A percentile compares a stretch with the other conserved stretches of the same genome.
Evolutionary conservation across 2,329 filamentous ascomycete species (phyloP).

Genomic region (Chaetomiaceae sp.): DNA sequence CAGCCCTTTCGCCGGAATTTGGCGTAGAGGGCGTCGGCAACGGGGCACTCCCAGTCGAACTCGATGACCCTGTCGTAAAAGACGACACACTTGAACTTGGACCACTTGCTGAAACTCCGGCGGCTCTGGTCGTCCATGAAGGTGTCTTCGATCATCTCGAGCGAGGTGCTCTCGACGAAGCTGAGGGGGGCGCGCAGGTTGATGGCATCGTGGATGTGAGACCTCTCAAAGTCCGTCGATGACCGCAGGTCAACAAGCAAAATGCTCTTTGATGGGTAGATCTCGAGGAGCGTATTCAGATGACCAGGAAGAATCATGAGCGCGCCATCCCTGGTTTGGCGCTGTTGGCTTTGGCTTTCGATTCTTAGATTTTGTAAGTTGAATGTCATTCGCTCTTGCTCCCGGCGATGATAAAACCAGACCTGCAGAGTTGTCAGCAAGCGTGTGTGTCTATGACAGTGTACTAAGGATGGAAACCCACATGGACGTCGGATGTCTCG

Average conservation of each 20-base stretch:
- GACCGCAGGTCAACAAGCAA: conserved; percentile 49
- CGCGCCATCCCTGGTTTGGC: conserved; percentile 31
- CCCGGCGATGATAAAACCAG: conserved; percentile 52
- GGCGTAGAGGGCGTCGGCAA: conserved; percentile 40
- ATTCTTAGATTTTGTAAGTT: conserved; percentile 42
- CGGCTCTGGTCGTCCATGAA: conserved; percentile 46
- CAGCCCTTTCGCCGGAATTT: conserved; percentile 46
- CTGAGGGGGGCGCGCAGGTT: conserved; percentile 47
- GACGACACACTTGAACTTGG: conserved; percentile 43
- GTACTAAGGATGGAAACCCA: conserved; percentile 27
- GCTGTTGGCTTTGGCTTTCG: conserved; percentile 34
- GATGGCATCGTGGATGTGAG: conserved; percentile 48
- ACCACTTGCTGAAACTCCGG: conserved; percentile 43
- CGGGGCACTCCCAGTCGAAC: conserved; percentile 46
- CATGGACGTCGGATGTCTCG: conserved; percentile 46
- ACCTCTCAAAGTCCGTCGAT: conserved; percentile 42
- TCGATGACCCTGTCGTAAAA: conserved; percentile 50
- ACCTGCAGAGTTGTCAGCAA: conserved; percentile 30
- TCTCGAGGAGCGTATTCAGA: conserved; percentile 46
- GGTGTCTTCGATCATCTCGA: conserved; percentile 48
- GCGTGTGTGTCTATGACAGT: background rate
- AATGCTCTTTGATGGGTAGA: conserved; percentile 42
- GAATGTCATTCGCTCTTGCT: conserved; percentile 42
- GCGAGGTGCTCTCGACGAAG: conserved; percentile 43
- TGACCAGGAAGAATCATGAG: conserved; percentile 49